Base-by-base conservation (phyloP, 2,329 filamentous ascomycete genomes). In the Pseudopithomyces chartarum region DNA sequence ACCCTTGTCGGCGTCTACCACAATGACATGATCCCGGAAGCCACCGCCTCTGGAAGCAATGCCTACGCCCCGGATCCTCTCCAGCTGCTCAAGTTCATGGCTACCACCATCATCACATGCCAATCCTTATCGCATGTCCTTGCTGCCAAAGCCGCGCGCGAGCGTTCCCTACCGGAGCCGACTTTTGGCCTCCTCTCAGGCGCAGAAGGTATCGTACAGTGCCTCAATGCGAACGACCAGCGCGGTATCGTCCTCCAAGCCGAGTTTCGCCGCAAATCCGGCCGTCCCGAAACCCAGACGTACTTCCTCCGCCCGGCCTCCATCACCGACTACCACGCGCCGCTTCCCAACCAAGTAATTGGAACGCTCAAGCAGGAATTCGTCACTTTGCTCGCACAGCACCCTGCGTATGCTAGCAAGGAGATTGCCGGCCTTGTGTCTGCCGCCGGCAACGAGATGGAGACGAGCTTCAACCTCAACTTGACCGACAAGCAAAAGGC, bases 401-500 rank as follows among this genome's bases (percentile, higher is more conserved):
- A 96, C 90, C 77, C 82, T 79, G 51, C 75, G 77, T 69, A 69
- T 32, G 54, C 44, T 22, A 66, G 52, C 42, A 50, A 57, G 17
- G 59, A 63, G 6, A 55, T 62, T n/a, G 52, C 48, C 0, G 60
- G 56, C 0, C 29, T 59, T 6, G 58, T 33, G 78, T 81, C 2
- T 12, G 60, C 56, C 6, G 59, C 59, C 6, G 61, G 50, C 3
- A 50, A 67, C 17, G 76, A 68, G 1, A 78, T 70, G 2, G 74
- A 68, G 3, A 89, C 90, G 10, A 97, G 94, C 0, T 99, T 99
- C 72, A 89, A 90, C 62, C 78, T 99, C 3, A 88, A 89, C 0
- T 79, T 99, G 57, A 98, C 94, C 17, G 94, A 97, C 57, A 92
- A 95, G 79, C 95, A 99, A 79, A 85, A 90, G 66, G 83, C 84